These are phyloP conservation scores for Ligustrum vulgare DNA, from an alignment of 257 asterid genomes.

Conservation along the genomic window DNA sequence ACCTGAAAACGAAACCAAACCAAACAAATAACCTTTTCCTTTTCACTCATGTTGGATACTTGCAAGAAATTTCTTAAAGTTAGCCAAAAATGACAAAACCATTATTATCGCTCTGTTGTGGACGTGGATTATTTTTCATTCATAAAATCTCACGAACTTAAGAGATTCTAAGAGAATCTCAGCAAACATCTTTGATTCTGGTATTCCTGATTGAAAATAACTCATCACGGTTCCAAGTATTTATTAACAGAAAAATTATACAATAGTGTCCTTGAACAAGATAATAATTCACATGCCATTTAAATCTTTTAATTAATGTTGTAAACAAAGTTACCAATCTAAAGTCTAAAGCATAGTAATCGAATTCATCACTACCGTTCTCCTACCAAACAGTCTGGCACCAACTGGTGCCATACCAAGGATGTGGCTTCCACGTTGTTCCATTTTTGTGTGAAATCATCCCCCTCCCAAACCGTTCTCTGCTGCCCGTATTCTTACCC, in stretches of 20 bases:
- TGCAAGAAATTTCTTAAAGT: background rate
- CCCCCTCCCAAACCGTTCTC: too few relatives aligned
- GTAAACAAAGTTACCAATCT: background rate
- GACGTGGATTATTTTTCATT: background rate
- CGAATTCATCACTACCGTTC: too few relatives aligned
- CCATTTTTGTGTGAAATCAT: too few relatives aligned
- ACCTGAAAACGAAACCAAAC: slow-evolving; percentile 44
- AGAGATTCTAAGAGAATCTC: too few relatives aligned
- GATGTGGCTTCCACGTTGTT: too few relatives aligned
- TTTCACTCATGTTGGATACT: background rate
- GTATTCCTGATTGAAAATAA: background rate
- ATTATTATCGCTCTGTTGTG: background rate
- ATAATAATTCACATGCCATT: background rate
- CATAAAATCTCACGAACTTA: background rate
- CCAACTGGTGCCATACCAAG: too few relatives aligned
- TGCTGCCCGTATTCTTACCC: too few relatives aligned
- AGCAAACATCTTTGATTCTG: background rate
- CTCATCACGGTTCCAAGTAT: background rate
- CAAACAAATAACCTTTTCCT: background rate
- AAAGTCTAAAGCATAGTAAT: background rate
- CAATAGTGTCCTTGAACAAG: background rate
- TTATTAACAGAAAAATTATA: background rate
- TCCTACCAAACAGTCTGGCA: too few relatives aligned
- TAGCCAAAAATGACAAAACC: background rate
- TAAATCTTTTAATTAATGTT: background rate